A percentile compares a stretch with the other conserved stretches of the same genome.
Conservation (phyloP, 2,329 filamentous ascomycete genomes). For the Colletotrichum orbiculare region DNA sequence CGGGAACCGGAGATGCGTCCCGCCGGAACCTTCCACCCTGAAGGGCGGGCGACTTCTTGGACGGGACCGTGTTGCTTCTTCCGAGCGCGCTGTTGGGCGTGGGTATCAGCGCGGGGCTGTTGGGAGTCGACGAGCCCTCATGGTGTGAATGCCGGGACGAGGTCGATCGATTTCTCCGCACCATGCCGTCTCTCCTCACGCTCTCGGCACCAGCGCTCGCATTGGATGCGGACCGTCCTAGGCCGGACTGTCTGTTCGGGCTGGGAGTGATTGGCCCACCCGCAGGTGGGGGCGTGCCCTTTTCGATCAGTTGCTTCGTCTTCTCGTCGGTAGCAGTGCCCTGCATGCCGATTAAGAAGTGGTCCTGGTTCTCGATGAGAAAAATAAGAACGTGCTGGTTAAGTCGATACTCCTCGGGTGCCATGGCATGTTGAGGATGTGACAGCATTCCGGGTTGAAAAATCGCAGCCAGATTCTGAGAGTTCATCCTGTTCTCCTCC, state of each 20-base stretch:
- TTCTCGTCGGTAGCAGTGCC: conserved; percentile 96
- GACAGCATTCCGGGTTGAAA: conserved; percentile 97
- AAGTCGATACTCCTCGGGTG: conserved; percentile 90
- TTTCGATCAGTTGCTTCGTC: conserved; percentile 71
- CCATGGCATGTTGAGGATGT: conserved; percentile 95
- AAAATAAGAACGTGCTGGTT: conserved; percentile 99
- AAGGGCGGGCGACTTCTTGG: conserved; percentile 84
- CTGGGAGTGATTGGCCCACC: conserved; percentile 61
- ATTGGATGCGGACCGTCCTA: conserved; percentile 84
- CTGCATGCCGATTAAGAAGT: conserved; percentile 98
- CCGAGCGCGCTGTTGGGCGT: conserved; percentile 67
- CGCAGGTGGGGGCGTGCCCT: conserved; percentile 70
- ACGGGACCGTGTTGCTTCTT: conserved; percentile 91
- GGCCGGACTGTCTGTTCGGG: conserved; percentile 63
- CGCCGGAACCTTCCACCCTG: conserved; percentile 71
- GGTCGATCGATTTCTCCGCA: conserved; percentile 90
- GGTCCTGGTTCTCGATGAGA: conserved; percentile 97
- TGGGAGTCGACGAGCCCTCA: conserved; percentile 78
- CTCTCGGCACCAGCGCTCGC: conserved; percentile 91
- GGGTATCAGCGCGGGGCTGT: conserved; percentile 65
- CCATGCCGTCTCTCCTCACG: conserved; percentile 80
- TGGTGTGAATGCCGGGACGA: conserved; percentile 88
- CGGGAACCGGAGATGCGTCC: conserved; percentile 41
- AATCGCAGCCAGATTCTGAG: conserved; percentile 92
- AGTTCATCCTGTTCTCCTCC: conserved; percentile 96